Evolutionary conservation across 1,284 basidiomycete species (phyloP).

Genomic region (Phellopilus nigrolimitatus): DNA sequence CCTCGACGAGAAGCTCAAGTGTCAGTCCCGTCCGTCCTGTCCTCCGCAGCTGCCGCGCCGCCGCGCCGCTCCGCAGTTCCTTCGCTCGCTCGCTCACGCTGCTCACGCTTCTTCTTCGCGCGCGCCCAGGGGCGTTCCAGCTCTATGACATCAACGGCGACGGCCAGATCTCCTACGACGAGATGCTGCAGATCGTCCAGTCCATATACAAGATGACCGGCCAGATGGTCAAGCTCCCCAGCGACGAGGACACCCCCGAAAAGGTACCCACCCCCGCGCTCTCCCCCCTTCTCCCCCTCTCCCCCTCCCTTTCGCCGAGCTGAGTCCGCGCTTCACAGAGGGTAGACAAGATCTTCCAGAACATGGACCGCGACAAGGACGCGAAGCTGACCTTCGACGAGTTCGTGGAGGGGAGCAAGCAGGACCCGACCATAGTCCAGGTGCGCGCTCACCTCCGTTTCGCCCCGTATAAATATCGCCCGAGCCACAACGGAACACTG

Average conservation of each 20-base stretch:
- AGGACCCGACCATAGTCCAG: conserved; percentile 97
- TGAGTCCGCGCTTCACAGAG: no score
- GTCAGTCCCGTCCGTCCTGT: no score
- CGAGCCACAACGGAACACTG: no score
- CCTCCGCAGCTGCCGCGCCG: background rate
- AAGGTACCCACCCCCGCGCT: conserved; percentile 55
- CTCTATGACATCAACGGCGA: conserved; percentile 99
- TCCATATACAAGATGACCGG: conserved; percentile 99
- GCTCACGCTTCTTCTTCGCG: background rate
- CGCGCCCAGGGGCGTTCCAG: conserved; percentile 90
- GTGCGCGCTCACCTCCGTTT: conserved; percentile 37
- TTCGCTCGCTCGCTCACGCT: no score
- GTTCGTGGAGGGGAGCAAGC: conserved; percentile 95
- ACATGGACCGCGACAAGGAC: conserved; percentile 91
- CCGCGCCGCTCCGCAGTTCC: no score
- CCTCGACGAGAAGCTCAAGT: conserved; percentile 98
- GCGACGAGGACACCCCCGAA: conserved; percentile 98
- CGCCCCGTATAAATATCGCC: no score
- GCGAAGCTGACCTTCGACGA: conserved; percentile 89
- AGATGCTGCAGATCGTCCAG: conserved; percentile 96
- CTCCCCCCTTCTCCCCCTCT: background rate
- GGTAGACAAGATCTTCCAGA: conserved; percentile 93
- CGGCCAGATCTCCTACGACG: conserved; percentile 94
- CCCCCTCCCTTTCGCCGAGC: background rate
- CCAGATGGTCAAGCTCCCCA: conserved; percentile 96